phyloP scores from a whole-genome alignment of 2,329 filamentous ascomycete species.

The Fusarium subglutinans region DNA sequence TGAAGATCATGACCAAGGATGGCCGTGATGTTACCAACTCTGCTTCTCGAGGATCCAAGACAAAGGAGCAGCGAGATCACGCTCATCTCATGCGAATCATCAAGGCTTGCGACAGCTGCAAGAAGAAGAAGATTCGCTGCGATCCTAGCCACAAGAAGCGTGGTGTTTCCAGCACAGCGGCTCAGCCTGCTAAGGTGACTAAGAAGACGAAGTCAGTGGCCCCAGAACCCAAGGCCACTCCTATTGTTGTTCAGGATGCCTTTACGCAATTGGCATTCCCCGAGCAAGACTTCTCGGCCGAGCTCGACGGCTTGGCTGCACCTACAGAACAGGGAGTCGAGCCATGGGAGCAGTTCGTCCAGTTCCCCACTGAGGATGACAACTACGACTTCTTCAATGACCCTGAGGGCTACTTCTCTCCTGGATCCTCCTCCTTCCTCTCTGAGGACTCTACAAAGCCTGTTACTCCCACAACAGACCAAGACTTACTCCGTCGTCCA shows the following conservation, averaged over 20 bases:
- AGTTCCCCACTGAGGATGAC: constrained; percentile 51
- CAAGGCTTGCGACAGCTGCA: constrained; percentile 72
- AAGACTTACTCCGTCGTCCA: constrained; percentile 23
- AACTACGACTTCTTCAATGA: constrained; percentile 60
- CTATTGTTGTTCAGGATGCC: constrained; percentile 14
- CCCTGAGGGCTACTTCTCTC: constrained; percentile 54
- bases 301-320: constrained; percentile 32
- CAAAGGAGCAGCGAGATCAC: constrained; percentile 73
- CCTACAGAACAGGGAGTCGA: constrained; percentile 39
- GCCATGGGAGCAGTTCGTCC: constrained; percentile 58
- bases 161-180: constrained; percentile 44
- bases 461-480: constrained; percentile 39
- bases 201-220: constrained; percentile 53
- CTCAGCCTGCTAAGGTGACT: constrained; percentile 48
- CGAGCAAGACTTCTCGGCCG: constrained; percentile 36
- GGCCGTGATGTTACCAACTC: constrained; percentile 71
- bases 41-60: constrained; percentile 70
- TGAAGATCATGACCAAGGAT: constrained; percentile 73
- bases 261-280: constrained; percentile 19
- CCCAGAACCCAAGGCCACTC: constrained; percentile 22
- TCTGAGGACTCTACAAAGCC: constrained; percentile 44
- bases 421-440: constrained; percentile 43
- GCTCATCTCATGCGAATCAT: constrained; percentile 73
- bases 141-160: constrained; percentile 68
- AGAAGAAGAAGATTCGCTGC: constrained; percentile 70